These are phyloP conservation scores for Xerocomus nothofagi DNA, from an alignment of 1,284 basidiomycete genomes.

Conservation along the genomic window DNA sequence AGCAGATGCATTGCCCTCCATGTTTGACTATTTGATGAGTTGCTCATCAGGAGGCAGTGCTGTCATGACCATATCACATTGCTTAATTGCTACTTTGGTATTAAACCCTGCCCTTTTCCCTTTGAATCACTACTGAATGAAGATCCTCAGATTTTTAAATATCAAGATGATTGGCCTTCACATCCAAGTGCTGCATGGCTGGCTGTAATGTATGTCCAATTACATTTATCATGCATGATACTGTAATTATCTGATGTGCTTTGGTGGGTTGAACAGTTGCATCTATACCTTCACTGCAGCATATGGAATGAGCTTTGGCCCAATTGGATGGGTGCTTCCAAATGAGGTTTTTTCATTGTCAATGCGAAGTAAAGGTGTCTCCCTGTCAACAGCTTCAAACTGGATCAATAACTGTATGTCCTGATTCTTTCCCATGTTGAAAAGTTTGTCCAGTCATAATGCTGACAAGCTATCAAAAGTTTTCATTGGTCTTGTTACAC, in stretches of 20 bases:
- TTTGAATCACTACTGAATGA: constrained; percentile 2
- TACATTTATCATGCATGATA: neutral
- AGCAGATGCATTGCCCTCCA: constrained; percentile 7
- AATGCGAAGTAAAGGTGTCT: constrained; percentile 81
- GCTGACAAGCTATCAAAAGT: constrained; percentile 44
- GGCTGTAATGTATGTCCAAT: constrained; percentile 55
- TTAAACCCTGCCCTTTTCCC: neutral
- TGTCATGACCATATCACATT: constrained; percentile 72
- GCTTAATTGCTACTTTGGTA: constrained; percentile 69
- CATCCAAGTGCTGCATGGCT: constrained; percentile 61
- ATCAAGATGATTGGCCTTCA: constrained; percentile 53
- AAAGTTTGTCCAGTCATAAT: neutral
- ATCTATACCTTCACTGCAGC: constrained; percentile 80
- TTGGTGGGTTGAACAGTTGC: constrained; percentile 41
- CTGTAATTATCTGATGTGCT: constrained; percentile 6
- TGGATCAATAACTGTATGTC: constrained; percentile 78
- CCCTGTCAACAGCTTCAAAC: constrained; percentile 81
- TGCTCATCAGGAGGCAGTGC: constrained; percentile 56
- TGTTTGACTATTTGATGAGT: neutral
- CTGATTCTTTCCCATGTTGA: neutral
- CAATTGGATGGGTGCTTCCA: constrained; percentile 82
- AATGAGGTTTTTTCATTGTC: constrained; percentile 87
- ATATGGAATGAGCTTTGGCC: constrained; percentile 83
- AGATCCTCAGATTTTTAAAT: constrained; percentile 46
- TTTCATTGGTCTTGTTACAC: constrained; percentile 78